phyloP scores from a whole-genome alignment of 108 stramenopile species.

The Cyclotella cryptica region DNA sequence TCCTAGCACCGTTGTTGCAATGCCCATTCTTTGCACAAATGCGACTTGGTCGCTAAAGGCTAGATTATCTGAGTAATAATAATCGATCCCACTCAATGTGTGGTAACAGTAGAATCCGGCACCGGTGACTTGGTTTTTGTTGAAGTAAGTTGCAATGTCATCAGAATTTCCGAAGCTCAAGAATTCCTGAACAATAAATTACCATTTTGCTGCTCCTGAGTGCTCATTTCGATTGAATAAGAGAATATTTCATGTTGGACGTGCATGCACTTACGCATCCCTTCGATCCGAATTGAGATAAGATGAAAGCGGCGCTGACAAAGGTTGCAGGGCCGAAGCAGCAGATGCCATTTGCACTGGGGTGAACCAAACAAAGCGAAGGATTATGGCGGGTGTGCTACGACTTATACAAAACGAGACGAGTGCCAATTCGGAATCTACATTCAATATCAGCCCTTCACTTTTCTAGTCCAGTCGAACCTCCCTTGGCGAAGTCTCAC shows the following conservation, averaged over 20 bases:
- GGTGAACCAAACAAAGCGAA: neutral
- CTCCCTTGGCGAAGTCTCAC: neutral
- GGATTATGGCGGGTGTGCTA: neutral
- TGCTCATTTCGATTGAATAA: neutral
- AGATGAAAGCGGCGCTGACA: conserved; percentile 36
- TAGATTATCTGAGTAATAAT: neutral
- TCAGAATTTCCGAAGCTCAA: conserved; percentile 8
- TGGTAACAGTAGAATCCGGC: conserved; percentile 23
- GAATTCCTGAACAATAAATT: conserved; percentile 8
- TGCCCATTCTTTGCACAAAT: conserved; percentile 6
- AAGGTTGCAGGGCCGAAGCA: conserved; percentile 37
- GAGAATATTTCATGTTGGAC: neutral
- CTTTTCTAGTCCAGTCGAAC: neutral
- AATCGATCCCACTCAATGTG: conserved; percentile 20
- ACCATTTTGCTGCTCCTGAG: neutral
- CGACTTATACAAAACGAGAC: no score
- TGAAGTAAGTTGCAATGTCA: neutral
- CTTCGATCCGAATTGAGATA: conserved; percentile 37
- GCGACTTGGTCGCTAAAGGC: conserved; percentile 5
- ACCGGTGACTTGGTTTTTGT: conserved; percentile 4
- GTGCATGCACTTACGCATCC: conserved; percentile 24
- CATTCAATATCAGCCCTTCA: no score
- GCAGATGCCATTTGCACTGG: conserved; percentile 26
- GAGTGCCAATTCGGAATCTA: no score
- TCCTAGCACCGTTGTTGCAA: conserved; percentile 37